Evolutionary conservation across 768 basidiomycete genomes (phyloP).

Genomic region (Kwoniella shandongensis): DNA sequence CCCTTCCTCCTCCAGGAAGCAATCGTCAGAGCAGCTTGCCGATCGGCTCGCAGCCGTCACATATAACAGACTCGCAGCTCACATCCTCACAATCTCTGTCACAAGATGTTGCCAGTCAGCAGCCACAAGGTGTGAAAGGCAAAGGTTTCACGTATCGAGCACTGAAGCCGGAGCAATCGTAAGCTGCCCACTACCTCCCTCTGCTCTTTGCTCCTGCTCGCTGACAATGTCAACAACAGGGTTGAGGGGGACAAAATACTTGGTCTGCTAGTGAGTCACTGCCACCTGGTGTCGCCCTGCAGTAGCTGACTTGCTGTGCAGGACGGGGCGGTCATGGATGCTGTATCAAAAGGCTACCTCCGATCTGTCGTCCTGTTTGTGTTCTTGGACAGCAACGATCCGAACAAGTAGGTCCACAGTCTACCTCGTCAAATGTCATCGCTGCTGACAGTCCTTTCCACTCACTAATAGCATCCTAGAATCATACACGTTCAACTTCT

Average conservation of each 20-base stretch:
- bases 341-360: slow-evolving; percentile 16
- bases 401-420: slow-evolving; percentile 17
- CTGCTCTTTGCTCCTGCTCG: no score
- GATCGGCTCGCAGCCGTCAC: no score
- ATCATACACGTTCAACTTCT: slow-evolving; percentile 30
- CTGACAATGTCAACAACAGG: no score
- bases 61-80: no score
- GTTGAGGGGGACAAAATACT: slow-evolving; percentile 3
- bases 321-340: slow-evolving; percentile 19
- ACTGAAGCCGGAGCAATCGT: background rate
- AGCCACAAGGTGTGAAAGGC: background rate
- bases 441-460: no score
- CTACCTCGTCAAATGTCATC: background rate
- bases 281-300: background rate
- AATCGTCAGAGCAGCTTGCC: no score
- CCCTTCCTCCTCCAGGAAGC: no score
- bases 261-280: background rate
- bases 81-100: background rate
- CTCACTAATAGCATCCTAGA: slow-evolving; percentile 34
- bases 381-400: slow-evolving; percentile 15
- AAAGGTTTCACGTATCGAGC: background rate
- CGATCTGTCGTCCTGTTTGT: slow-evolving; percentile 17
- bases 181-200: no score
- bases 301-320: background rate
- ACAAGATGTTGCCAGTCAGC: background rate